Evolutionary conservation across 441 rosid species (phyloP).

Genomic region (Arabidopsis lyrata): DNA sequence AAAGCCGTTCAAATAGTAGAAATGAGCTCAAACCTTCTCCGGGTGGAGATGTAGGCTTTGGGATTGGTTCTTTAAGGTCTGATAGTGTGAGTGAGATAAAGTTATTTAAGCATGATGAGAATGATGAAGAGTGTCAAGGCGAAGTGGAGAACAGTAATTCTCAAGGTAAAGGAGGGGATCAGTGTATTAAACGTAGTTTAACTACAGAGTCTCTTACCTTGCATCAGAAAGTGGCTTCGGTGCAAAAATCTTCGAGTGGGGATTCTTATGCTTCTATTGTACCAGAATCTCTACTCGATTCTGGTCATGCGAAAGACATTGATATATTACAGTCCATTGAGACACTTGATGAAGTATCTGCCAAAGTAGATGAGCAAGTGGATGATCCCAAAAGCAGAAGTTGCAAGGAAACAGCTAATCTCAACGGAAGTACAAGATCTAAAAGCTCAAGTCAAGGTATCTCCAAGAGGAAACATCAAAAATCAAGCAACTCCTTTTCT

Average conservation of each 20-base stretch:
- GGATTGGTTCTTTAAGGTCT: slow-evolving; percentile 53
- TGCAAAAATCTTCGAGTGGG: slow-evolving; percentile 23
- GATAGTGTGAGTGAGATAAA: slow-evolving; percentile 47
- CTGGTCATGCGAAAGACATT: slow-evolving; percentile 33
- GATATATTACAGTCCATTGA: slow-evolving; percentile 21
- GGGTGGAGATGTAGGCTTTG: slow-evolving; percentile 45
- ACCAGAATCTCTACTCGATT: slow-evolving; percentile 31
- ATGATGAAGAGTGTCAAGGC: slow-evolving; percentile 38
- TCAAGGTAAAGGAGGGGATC: slow-evolving; percentile 39
- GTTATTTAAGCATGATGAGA: slow-evolving; percentile 47
- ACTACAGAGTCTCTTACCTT: slow-evolving; percentile 35
- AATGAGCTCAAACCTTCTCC: slow-evolving; percentile 42
- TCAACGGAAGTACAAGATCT: slow-evolving; percentile 52
- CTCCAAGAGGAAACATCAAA: slow-evolving; percentile 44
- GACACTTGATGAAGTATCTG: slow-evolving; percentile 25
- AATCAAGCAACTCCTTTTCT: slow-evolving; percentile 43
- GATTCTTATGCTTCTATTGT: slow-evolving; percentile 34
- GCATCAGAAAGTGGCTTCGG: slow-evolving; percentile 28
- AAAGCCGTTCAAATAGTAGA: slow-evolving; percentile 44
- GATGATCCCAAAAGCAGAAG: slow-evolving; percentile 45
- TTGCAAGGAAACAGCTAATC: slow-evolving; percentile 43
- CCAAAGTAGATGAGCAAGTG: slow-evolving; percentile 33
- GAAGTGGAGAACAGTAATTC: slow-evolving; percentile 45
- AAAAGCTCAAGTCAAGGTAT: slow-evolving; percentile 44
- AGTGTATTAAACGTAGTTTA: slow-evolving; percentile 24